Evolutionary conservation across 1,284 basidiomycete genomes (phyloP).

Genomic region (Ustilago tritici): DNA sequence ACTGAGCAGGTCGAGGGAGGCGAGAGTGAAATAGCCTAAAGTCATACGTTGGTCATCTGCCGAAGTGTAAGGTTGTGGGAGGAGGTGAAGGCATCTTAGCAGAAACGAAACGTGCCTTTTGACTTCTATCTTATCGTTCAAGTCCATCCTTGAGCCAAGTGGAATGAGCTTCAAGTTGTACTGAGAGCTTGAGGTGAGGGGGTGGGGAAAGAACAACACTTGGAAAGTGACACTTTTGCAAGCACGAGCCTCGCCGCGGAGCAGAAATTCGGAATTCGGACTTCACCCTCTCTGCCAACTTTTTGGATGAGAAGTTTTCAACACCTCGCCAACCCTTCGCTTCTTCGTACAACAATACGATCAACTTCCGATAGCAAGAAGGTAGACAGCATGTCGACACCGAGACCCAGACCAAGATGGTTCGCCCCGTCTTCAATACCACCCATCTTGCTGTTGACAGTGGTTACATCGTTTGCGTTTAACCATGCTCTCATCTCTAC

Average conservation of each 20-base stretch:
- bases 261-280: not conserved
- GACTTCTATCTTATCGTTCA: constrained; percentile 10
- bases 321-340: not conserved
- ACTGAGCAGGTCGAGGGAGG: constrained; percentile 59
- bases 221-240: constrained; percentile 10
- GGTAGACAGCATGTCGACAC: constrained; percentile 1
- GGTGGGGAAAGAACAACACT: constrained; percentile 11
- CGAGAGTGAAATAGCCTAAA: constrained; percentile 63
- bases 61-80: constrained; percentile 60
- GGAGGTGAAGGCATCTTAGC: constrained; percentile 57
- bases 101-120: constrained; percentile 62
- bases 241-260: constrained; percentile 3
- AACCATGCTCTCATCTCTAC: constrained; percentile 46
- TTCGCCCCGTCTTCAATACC: constrained; percentile 32
- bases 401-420: constrained; percentile 13
- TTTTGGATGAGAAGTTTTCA: not conserved
- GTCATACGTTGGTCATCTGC: constrained; percentile 67
- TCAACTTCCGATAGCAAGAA: not conserved
- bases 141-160: no score
- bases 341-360: not conserved
- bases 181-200: not conserved
- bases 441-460: constrained; percentile 43
- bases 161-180: no score
- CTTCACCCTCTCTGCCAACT: not conserved
- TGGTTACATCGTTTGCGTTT: constrained; percentile 47